Percentiles rank a stretch among this genome's conserved stretches.
Conservation (phyloP, 1,284 basidiomycete genomes). For the Butyriboletus appendiculatus region DNA sequence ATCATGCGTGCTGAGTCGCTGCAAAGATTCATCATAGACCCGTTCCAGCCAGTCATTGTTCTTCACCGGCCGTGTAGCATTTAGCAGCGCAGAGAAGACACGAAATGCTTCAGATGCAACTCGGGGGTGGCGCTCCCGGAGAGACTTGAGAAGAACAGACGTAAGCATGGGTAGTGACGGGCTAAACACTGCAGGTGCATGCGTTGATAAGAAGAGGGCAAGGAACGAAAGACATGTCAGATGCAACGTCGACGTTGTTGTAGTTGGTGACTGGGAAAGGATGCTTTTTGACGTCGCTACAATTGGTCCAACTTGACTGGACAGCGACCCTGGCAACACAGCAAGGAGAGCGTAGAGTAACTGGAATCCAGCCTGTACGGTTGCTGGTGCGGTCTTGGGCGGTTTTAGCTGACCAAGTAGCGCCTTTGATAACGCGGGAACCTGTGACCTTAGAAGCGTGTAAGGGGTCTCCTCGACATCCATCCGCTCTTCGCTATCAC, state of each 20-base stretch:
- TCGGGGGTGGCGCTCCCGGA: conserved; percentile 74
- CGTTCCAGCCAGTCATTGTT: conserved; percentile 60
- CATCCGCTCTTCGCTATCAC: conserved; percentile 69
- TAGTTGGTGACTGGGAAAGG: conserved; percentile 61
- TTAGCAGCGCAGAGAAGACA: conserved; percentile 71
- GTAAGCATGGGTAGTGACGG: conserved; percentile 65
- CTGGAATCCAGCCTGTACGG: conserved; percentile 84
- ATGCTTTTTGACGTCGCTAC: conserved; percentile 63
- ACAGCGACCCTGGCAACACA: conserved; percentile 83
- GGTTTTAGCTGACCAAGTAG: conserved; percentile 84
- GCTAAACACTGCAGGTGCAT: conserved; percentile 68
- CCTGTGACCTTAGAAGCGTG: conserved; percentile 69
- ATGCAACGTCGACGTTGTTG: conserved; percentile 73
- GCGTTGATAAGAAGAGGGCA: conserved; percentile 79
- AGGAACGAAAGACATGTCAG: conserved; percentile 86
- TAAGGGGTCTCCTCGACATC: conserved; percentile 80
- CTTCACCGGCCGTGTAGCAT: conserved; percentile 62
- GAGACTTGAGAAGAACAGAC: conserved; percentile 71
- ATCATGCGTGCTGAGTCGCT: conserved; percentile 74
- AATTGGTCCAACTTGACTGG: conserved; percentile 66
- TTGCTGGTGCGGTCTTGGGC: conserved; percentile 75
- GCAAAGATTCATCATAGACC: conserved; percentile 75
- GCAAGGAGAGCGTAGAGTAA: conserved; percentile 77
- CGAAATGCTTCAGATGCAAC: conserved; percentile 84
- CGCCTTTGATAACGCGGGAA: conserved; percentile 78